Evolutionary conservation across 441 rosid species (phyloP).

Genomic region (Gossypium davidsonii): DNA sequence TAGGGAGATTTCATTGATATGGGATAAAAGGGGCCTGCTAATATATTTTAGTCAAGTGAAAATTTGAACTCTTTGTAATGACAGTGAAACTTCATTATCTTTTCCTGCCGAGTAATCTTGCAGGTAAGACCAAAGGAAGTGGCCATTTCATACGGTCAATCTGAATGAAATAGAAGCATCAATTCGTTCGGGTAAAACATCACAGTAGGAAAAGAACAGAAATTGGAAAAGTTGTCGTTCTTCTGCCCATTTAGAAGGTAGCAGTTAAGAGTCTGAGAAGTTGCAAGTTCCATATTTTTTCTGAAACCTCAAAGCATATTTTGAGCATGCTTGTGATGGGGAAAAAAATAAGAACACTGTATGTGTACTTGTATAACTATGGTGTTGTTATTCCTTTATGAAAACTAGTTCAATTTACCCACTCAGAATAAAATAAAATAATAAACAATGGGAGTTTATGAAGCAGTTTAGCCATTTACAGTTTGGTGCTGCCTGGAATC

Average conservation of each 20-base stretch:
- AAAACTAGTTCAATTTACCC: not conserved
- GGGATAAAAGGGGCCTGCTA: not conserved
- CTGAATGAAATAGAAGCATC: not conserved
- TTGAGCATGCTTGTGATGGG: not conserved
- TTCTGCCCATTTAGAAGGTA: not conserved
- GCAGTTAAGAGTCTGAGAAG: not conserved
- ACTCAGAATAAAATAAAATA: too few relatives aligned
- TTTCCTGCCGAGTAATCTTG: not conserved
- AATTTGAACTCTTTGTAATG: not conserved
- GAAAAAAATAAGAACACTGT: not conserved
- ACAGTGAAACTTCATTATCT: not conserved
- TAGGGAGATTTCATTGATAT: not conserved
- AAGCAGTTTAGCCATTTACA: too few relatives aligned
- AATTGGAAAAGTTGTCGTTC: too few relatives aligned
- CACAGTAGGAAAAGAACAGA: not conserved
- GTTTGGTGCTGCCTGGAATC: too few relatives aligned
- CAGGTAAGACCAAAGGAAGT: slow-evolving; percentile 10
- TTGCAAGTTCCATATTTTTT: not conserved
- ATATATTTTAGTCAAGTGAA: not conserved
- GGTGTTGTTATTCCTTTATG: not conserved
- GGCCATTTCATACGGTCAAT: not conserved
- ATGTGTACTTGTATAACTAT: not conserved
- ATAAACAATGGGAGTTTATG: too few relatives aligned
- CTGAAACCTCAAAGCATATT: not conserved
- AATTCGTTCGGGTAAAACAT: not conserved